Percentiles rank a stretch among this genome's conserved stretches.
These are phyloP conservation scores for Podila epigama DNA, from an alignment of 192 early-diverging fungal species.

Conservation along the genomic window DNA sequence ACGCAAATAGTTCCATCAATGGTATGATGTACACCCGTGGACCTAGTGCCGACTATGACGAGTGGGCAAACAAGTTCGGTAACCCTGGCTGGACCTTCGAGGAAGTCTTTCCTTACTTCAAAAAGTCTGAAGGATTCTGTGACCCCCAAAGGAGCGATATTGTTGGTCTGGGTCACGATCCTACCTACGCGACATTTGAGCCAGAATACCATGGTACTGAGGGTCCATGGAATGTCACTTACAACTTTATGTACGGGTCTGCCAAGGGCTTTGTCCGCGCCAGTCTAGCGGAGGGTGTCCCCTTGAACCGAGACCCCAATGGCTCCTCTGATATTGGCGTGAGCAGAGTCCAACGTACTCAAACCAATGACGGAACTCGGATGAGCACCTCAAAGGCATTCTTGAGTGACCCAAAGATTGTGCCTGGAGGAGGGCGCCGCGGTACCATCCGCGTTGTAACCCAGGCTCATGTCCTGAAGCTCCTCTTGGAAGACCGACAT, in stretches of 20 bases:
- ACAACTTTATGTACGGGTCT: not conserved
- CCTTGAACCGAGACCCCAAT: not conserved
- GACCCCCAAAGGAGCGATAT: constrained; percentile 2
- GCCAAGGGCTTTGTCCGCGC: constrained; percentile 20
- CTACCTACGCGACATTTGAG: constrained; percentile 11
- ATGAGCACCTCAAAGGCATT: constrained; percentile 12
- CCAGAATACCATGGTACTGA: constrained; percentile 18
- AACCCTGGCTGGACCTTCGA: constrained; percentile 41
- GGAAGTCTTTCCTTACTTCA: constrained; percentile 23
- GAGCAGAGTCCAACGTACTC: constrained; percentile 5
- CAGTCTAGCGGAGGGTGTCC: not conserved
- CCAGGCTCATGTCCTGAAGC: not conserved
- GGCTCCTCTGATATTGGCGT: constrained; percentile 9
- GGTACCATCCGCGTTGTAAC: constrained; percentile 12
- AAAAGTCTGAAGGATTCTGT: constrained; percentile 8
- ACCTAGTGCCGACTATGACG: constrained; percentile 3
- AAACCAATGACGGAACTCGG: not conserved
- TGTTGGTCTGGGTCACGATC: constrained; percentile 4
- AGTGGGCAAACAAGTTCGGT: constrained; percentile 11
- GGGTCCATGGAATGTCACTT: constrained; percentile 20
- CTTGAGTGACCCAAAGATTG: constrained; percentile 9
- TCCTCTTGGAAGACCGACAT: constrained; percentile 1
- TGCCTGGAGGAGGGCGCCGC: constrained; percentile 15
- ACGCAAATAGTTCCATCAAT: constrained; percentile 9
- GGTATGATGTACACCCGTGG: constrained; percentile 17